phyloP scores from a whole-genome alignment of 805 yeast genomes.

The Yamadazyma kitorensis region DNA sequence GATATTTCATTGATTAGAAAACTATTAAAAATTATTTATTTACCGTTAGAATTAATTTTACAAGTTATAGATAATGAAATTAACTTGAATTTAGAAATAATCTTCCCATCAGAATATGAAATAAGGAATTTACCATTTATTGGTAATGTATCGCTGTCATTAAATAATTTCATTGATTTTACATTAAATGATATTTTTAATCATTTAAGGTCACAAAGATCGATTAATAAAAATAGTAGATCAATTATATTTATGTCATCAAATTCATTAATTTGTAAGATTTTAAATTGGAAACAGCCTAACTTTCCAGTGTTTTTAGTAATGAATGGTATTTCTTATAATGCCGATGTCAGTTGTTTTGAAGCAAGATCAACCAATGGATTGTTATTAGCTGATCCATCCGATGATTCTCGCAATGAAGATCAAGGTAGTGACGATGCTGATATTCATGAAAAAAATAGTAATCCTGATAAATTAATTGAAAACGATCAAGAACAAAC shows the following conservation, averaged over 20 bases:
- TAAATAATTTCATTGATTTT: conserved; percentile 75
- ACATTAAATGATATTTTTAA: conserved; percentile 70
- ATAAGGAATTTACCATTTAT: conserved; percentile 37
- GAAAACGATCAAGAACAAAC: conserved; percentile 36
- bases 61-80: conserved; percentile 53
- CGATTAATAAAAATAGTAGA: conserved; percentile 35
- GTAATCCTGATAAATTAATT: conserved; percentile 16
- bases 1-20: conserved; percentile 41
- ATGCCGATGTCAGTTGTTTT: conserved; percentile 22
- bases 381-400: conserved; percentile 25
- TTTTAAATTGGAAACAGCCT: conserved; percentile 97
- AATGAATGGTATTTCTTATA: conserved; percentile 60
- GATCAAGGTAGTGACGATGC: conserved; percentile 6
- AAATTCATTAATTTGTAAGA: conserved; percentile 87
- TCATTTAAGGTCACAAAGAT: conserved; percentile 57
- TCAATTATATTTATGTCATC: conserved; percentile 82
- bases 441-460: conserved; percentile 13
- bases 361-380: conserved; percentile 43
- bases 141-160: conserved; percentile 43
- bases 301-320: conserved; percentile 91
- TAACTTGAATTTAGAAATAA: conserved; percentile 69
- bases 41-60: conserved; percentile 62
- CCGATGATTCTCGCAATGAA: conserved; percentile 3
- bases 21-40: conserved; percentile 45
- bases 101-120: conserved; percentile 64